Evolutionary conservation across 805 yeast genomes (phyloP).

Genomic region (Wickerhamiella occidentalis): DNA sequence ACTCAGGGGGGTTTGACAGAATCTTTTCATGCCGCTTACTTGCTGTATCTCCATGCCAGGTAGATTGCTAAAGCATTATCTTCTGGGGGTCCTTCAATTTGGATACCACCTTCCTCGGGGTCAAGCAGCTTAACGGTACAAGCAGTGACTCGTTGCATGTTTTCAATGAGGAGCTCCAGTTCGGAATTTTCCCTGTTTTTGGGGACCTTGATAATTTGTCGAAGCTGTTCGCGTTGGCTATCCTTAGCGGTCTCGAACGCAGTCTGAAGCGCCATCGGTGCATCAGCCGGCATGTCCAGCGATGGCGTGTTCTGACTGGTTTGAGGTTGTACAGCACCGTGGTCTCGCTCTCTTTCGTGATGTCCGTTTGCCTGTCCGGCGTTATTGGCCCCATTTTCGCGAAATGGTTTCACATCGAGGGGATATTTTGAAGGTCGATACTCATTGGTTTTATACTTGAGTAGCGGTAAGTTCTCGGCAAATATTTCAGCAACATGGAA

Average conservation of each 20-base stretch:
- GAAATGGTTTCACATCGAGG: neutral
- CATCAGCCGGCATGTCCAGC: constrained; percentile 1
- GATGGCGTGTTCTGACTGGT: neutral
- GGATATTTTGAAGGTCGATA: neutral
- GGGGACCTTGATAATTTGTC: constrained; percentile 19
- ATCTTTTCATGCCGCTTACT: neutral
- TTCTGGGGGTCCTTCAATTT: constrained; percentile 52
- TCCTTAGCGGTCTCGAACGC: constrained; percentile 22
- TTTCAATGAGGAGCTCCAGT: constrained; percentile 13
- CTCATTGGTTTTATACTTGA: neutral
- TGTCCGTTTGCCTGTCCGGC: neutral
- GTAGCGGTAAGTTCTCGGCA: constrained; percentile 34
- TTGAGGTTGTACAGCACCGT: neutral
- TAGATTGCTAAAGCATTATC: constrained; percentile 34
- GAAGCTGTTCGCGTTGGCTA: constrained; percentile 14
- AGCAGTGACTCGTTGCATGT: constrained; percentile 17
- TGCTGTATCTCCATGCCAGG: constrained; percentile 1
- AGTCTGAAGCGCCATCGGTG: constrained; percentile 14
- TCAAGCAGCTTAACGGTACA: constrained; percentile 11
- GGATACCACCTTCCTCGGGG: constrained; percentile 47
- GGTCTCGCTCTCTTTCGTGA: neutral
- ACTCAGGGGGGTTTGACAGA: too few species aligned
- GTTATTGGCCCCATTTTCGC: too few species aligned
- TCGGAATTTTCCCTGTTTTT: neutral
- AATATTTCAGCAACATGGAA: constrained; percentile 54